A percentile compares a stretch with the other conserved stretches of the same genome.
phyloP scores from a whole-genome alignment of 1,139 yeast genomes.

The Kodamaea sp. region DNA sequence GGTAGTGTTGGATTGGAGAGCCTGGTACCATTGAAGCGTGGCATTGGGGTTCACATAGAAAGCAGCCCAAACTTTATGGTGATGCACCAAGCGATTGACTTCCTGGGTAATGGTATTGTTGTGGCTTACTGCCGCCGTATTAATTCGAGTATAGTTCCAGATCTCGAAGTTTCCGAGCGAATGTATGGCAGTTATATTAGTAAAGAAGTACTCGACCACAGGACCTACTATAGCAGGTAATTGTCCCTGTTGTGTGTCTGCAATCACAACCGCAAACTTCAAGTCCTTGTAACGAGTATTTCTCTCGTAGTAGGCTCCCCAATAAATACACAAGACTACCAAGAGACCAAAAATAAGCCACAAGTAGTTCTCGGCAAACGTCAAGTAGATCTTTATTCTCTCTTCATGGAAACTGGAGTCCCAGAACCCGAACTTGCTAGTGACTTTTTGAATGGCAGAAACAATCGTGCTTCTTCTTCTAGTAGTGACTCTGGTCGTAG shows the following conservation, averaged over 20 bases:
- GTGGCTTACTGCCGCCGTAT: constrained; percentile 18
- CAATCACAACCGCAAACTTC: constrained; percentile 28
- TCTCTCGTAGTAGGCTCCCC: constrained; percentile 34
- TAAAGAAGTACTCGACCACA: constrained; percentile 25
- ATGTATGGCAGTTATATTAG: constrained; percentile 21
- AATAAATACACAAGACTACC: constrained; percentile 28
- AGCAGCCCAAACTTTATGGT: constrained; percentile 33
- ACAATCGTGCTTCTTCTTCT: constrained; percentile 24
- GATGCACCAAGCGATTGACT: constrained; percentile 31
- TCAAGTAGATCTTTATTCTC: constrained; percentile 19
- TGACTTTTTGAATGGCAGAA: constrained; percentile 19
- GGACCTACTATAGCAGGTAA: constrained; percentile 30
- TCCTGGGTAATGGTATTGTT: constrained; percentile 27
- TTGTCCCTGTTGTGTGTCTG: constrained; percentile 23
- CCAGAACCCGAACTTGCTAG: constrained; percentile 29
- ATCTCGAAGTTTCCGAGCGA: constrained; percentile 26
- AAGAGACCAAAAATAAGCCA: constrained; percentile 26
- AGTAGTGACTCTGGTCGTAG: background rate
- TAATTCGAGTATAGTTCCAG: constrained; percentile 22
- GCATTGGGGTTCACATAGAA: constrained; percentile 32
- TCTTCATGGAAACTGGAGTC: constrained; percentile 27
- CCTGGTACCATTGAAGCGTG: constrained; percentile 21
- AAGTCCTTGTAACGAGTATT: constrained; percentile 20
- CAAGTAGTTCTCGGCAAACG: constrained; percentile 25
- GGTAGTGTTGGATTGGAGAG: constrained; percentile 17